These are phyloP conservation scores for Cryphonectria parasitica DNA, from an alignment of 2,329 filamentous ascomycete species.

Conservation along the genomic window DNA sequence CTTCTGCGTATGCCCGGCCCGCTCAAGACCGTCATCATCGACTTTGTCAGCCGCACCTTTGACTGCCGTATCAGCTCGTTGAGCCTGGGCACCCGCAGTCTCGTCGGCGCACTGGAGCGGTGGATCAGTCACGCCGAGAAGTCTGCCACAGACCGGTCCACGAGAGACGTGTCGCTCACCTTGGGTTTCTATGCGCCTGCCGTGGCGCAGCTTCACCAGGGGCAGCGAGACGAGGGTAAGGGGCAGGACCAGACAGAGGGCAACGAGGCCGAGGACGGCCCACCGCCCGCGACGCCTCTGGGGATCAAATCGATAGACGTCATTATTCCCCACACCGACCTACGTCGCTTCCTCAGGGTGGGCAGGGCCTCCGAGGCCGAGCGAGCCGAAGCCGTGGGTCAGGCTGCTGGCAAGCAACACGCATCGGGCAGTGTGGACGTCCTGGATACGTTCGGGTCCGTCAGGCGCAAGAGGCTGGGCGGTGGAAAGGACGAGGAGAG, in stretches of 20 bases:
- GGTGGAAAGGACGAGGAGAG: slow-evolving; percentile 55
- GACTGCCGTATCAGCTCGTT: slow-evolving; percentile 60
- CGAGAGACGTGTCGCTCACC: slow-evolving; percentile 55
- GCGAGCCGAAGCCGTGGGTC: not conserved
- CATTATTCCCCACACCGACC: slow-evolving; percentile 52
- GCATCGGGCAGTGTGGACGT: no score
- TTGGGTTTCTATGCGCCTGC: slow-evolving; percentile 53
- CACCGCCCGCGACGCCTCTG: slow-evolving; percentile 20
- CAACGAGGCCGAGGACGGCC: slow-evolving; percentile 21
- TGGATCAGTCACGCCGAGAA: slow-evolving; percentile 51
- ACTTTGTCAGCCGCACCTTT: slow-evolving; percentile 57
- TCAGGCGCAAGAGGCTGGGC: slow-evolving; percentile 50
- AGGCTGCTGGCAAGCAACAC: slow-evolving; percentile 39
- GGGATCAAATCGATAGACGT: slow-evolving; percentile 55
- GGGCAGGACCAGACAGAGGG: slow-evolving; percentile 16
- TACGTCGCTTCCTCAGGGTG: slow-evolving; percentile 49
- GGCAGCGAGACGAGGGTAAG: not conserved
- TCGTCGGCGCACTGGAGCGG: slow-evolving; percentile 54
- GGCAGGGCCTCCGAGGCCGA: slow-evolving; percentile 40
- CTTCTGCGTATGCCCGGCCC: slow-evolving; percentile 59
- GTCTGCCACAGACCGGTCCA: slow-evolving; percentile 38
- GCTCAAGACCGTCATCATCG: slow-evolving; percentile 52
- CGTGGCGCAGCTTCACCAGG: not conserved
- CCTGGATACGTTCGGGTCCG: slow-evolving; percentile 19
- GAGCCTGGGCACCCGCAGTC: slow-evolving; percentile 53